These are phyloP conservation scores for Kodamaea kaohsiungensis DNA, from an alignment of 805 yeast genomes.

Conservation along the genomic window DNA sequence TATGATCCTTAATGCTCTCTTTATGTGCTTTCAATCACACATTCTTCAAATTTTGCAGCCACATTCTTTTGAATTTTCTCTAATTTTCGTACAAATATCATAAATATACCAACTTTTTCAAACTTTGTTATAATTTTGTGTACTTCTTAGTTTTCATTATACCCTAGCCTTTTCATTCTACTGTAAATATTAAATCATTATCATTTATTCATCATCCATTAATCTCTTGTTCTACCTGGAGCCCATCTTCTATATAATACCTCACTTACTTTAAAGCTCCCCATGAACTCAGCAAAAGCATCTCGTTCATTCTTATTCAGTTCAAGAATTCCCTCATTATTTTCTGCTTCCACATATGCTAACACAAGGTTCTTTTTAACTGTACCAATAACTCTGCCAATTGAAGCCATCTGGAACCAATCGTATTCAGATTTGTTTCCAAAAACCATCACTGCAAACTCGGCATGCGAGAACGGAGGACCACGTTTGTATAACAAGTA, in stretches of 20 bases:
- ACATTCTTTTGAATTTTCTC: too few relatives aligned
- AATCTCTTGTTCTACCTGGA: conserved; percentile 82
- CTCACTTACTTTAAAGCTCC: conserved; percentile 58
- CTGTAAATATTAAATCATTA: too few relatives aligned
- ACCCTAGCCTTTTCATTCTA: too few relatives aligned
- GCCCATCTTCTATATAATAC: conserved; percentile 79
- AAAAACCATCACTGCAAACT: conserved; percentile 64
- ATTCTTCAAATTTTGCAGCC: too few relatives aligned
- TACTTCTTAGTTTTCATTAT: too few relatives aligned
- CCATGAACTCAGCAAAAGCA: conserved; percentile 32
- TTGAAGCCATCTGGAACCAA: conserved; percentile 59
- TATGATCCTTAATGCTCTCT: too few relatives aligned
- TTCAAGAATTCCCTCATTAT: not conserved
- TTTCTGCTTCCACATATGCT: conserved; percentile 53
- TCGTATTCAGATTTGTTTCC: conserved; percentile 43
- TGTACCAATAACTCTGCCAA: conserved; percentile 80
- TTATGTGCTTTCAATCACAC: too few relatives aligned
- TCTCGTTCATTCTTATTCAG: conserved; percentile 14
- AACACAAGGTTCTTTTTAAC: conserved; percentile 79
- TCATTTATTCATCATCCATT: conserved; percentile 9
- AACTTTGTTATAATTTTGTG: too few relatives aligned
- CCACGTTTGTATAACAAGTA: conserved; percentile 82
- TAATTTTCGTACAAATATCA: too few relatives aligned
- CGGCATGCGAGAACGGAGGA: conserved; percentile 95
- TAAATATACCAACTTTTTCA: too few relatives aligned